phyloP scores from a whole-genome alignment of 2,329 filamentous ascomycete species.

The Aureobasidium vineae region DNA sequence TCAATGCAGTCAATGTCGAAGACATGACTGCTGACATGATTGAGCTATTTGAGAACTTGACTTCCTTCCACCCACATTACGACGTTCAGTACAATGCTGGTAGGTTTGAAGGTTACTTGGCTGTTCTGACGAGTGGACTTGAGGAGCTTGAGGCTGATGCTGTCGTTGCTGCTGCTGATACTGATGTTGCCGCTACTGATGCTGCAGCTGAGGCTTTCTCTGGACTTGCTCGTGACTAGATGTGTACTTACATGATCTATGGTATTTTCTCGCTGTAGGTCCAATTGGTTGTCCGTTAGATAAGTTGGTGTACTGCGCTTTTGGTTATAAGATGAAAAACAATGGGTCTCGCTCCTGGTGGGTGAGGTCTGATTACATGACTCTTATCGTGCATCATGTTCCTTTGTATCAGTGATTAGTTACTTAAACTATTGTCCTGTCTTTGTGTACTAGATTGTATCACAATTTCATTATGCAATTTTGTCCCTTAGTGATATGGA shows the following conservation, averaged over 20 bases:
- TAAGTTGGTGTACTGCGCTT: too few relatives aligned
- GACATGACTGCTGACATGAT: conserved; percentile 11
- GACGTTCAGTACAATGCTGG: not conserved
- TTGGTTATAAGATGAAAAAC: too few relatives aligned
- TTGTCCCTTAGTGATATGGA: too few relatives aligned
- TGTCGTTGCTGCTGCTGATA: not conserved
- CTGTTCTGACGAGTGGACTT: not conserved
- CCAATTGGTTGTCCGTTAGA: not conserved
- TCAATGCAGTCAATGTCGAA: not conserved
- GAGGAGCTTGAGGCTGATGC: not conserved
- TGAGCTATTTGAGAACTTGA: not conserved
- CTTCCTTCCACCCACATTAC: not conserved
- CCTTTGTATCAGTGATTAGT: too few relatives aligned
- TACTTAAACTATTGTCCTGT: too few relatives aligned
- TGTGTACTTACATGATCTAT: too few relatives aligned
- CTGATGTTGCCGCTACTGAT: not conserved
- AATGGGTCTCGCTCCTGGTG: too few relatives aligned
- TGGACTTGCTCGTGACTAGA: not conserved
- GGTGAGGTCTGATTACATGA: too few relatives aligned
- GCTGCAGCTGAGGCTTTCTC: not conserved
- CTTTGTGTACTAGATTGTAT: too few relatives aligned
- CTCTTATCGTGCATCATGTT: too few relatives aligned
- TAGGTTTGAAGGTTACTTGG: not conserved
- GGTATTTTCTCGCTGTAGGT: not conserved
- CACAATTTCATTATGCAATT: too few relatives aligned